Base-by-base conservation (phyloP, 768 basidiomycete species). In the Mrakia hoshinonis region DNA sequence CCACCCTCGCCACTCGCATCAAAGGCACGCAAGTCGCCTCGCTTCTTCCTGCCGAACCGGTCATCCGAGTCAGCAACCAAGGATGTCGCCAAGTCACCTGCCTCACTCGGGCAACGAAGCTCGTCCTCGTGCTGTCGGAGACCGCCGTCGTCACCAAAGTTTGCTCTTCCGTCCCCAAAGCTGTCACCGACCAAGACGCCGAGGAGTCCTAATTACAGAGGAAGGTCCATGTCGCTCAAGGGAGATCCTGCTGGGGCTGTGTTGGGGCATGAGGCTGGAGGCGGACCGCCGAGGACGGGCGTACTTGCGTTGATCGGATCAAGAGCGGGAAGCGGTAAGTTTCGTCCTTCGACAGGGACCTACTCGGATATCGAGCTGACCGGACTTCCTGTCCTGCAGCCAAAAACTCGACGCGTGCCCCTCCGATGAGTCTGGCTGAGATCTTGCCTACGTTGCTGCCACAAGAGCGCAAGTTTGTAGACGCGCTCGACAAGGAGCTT, bases 401-500 rank as follows among this genome's bases (percentile, higher is more conserved):
- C 11, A 62, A 62, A n/a, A n/a, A 46, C 0, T 64, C 67, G 2
- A 54, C 67, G 1, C 39, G 39, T 38, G 43, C 70, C 3, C 72
- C 67, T 24, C 48, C 61, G 15, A 48, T 39, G n/a, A 54, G 43
- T 18, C 76, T 82, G 34, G 75, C 78, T 0, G 79, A 82, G 24
- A 74, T 82, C 24, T 77, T 89, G 22, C 82, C 83, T 5, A 78
- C 83, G 12, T 81, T 93, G 24, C 83, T 86, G 15, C 82, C 85
- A 0, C 80, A 83, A 29, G 89, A 94, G 76, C 76, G 80, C 38
- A 82, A 82, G 7, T 98, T 96, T 81, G 90, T 98, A 72, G 83
- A 85, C 2, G 82, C 86, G 29, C 82, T 97, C 9, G 90, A 96
- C 74, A 77, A 77, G 0, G 88, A 99, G 77, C 81, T 97, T 2